phyloP scores from a whole-genome alignment of 352 stramenopile species.

The Globisporangium recalcitrans region DNA sequence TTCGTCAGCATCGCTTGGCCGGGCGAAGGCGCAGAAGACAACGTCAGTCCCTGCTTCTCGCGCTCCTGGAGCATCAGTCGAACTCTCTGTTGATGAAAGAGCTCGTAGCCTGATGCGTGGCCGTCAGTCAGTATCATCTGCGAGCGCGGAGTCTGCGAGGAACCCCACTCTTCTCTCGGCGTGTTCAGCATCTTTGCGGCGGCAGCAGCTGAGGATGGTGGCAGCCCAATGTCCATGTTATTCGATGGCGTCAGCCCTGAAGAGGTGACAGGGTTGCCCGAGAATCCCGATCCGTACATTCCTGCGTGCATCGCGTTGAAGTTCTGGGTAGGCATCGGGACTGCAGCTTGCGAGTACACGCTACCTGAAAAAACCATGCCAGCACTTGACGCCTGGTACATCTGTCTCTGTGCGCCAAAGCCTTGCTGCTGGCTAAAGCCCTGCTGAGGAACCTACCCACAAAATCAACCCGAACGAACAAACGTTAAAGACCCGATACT shows the following conservation, averaged over 20 bases:
- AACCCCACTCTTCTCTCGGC: slow-evolving; percentile 82
- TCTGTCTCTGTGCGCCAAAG: slow-evolving; percentile 7
- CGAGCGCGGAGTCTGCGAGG: slow-evolving; percentile 76
- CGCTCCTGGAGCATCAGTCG: slow-evolving; percentile 82
- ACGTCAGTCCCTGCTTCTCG: slow-evolving; percentile 70
- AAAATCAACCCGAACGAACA: too few relatives aligned
- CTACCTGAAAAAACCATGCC: background rate
- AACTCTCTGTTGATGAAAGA: slow-evolving; percentile 84
- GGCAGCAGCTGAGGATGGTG: slow-evolving; percentile 32
- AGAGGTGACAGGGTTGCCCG: slow-evolving; percentile 8
- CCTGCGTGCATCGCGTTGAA: slow-evolving; percentile 25
- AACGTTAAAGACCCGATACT: background rate
- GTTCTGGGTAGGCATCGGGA: slow-evolving; percentile 25
- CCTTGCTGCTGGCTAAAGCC: slow-evolving; percentile 9
- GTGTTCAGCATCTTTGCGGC: slow-evolving; percentile 55
- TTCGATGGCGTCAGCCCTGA: background rate
- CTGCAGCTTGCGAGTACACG: slow-evolving; percentile 4
- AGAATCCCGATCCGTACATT: slow-evolving; percentile 19
- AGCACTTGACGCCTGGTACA: slow-evolving; percentile 11
- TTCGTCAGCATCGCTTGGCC: slow-evolving; percentile 86
- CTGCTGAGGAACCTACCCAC: slow-evolving; percentile 1
- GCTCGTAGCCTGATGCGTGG: slow-evolving; percentile 77
- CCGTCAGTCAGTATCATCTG: slow-evolving; percentile 80
- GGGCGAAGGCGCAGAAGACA: slow-evolving; percentile 73
- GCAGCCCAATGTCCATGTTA: slow-evolving; percentile 26